A percentile compares a stretch with the other conserved stretches of the same genome.
These are phyloP conservation scores for Coriolopsis trogii DNA, from an alignment of 1,284 basidiomycete genomes.

Conservation along the genomic window DNA sequence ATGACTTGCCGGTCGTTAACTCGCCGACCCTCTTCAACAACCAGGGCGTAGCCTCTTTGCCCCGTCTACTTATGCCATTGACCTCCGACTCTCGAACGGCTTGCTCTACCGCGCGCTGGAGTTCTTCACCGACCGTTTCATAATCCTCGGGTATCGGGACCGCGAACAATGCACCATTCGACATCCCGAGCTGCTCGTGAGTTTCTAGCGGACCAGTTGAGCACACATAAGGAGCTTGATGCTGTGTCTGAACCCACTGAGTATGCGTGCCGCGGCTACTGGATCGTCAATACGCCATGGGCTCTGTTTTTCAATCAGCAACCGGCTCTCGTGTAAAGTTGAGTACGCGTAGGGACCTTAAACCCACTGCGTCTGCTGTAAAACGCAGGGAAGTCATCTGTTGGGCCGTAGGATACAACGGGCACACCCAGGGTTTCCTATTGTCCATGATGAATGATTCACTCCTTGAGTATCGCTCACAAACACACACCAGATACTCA, in stretches of 20 bases:
- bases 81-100: slow-evolving; percentile 85
- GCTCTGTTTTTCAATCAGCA: slow-evolving; percentile 44
- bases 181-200: slow-evolving; percentile 65
- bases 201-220: slow-evolving; percentile 43
- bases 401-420: slow-evolving; percentile 79
- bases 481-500: slow-evolving; percentile 81
- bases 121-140: slow-evolving; percentile 64
- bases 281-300: slow-evolving; percentile 73
- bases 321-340: not conserved
- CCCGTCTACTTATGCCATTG: slow-evolving; percentile 79
- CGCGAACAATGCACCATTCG: slow-evolving; percentile 81
- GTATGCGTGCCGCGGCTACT: slow-evolving; percentile 63
- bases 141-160: slow-evolving; percentile 89
- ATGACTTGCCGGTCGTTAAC: slow-evolving; percentile 76
- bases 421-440: slow-evolving; percentile 97
- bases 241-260: slow-evolving; percentile 54
- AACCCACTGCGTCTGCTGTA: slow-evolving; percentile 87
- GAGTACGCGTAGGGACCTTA: slow-evolving; percentile 50
- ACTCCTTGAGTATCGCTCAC: not conserved
- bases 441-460: not conserved
- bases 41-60: slow-evolving; percentile 97
- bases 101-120: slow-evolving; percentile 85
- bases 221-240: not conserved
- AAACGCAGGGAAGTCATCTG: slow-evolving; percentile 92
- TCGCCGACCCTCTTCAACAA: slow-evolving; percentile 85